Evolutionary conservation across 2,329 filamentous ascomycete species (phyloP).

Genomic region (Fusarium neocosmosporiellum): DNA sequence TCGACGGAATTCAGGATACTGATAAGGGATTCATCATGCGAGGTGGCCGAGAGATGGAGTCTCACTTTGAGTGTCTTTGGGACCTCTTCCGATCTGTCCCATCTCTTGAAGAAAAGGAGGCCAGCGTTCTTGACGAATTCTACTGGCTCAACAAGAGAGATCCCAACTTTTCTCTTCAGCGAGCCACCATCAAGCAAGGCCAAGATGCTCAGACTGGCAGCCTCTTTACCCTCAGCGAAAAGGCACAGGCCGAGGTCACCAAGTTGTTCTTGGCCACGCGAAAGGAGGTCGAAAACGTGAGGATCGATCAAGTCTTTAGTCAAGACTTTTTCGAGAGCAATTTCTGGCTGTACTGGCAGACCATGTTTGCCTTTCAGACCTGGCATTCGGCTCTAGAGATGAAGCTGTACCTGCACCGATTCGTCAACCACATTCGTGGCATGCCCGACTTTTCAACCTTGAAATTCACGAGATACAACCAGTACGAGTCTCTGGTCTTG

Average conservation of each 20-base stretch:
- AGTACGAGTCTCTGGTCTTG: conserved; percentile 26
- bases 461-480: conserved; percentile 27
- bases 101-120: conserved; percentile 41
- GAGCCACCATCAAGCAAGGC: conserved; percentile 44
- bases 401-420: conserved; percentile 27
- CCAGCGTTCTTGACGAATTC: conserved; percentile 47
- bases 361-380: conserved; percentile 31
- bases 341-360: conserved; percentile 32
- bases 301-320: conserved; percentile 18
- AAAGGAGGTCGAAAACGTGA: conserved; percentile 16
- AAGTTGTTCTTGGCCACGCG: conserved; percentile 29
- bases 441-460: conserved; percentile 29
- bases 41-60: conserved; percentile 40
- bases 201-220: conserved; percentile 41
- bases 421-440: conserved; percentile 24
- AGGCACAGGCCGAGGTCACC: conserved; percentile 35
- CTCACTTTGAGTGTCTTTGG: conserved; percentile 44
- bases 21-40: conserved; percentile 44
- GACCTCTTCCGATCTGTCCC: conserved; percentile 46
- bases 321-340: conserved; percentile 26
- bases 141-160: conserved; percentile 45
- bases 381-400: conserved; percentile 28
- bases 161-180: conserved; percentile 40
- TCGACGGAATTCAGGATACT: conserved; percentile 20
- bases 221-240: conserved; percentile 42